Evolutionary conservation across 1,284 basidiomycete species (phyloP).

Genomic region (Naganishia liquefaciens): DNA sequence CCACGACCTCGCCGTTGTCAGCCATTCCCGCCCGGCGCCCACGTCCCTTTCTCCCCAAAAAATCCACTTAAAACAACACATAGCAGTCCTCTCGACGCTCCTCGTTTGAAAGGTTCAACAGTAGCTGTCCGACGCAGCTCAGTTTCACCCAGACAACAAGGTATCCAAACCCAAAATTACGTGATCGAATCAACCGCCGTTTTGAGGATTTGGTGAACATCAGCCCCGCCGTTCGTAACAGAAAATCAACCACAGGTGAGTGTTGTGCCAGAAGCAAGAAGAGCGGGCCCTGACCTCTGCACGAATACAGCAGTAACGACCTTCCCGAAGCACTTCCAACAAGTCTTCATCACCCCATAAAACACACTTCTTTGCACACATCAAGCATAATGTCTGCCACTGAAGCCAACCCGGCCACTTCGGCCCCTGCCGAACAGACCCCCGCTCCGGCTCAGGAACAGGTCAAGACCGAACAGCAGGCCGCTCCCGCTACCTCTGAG

Average conservation of each 20-base stretch:
- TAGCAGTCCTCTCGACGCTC: conserved; percentile 12
- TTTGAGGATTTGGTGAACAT: conserved; percentile 29
- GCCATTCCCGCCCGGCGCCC: conserved; percentile 1
- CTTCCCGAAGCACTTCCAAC: conserved; percentile 27
- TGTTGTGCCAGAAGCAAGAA: not conserved
- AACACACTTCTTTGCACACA: conserved; percentile 23
- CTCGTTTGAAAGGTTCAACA: conserved; percentile 30
- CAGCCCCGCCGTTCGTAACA: conserved; percentile 30
- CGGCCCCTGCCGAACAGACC: conserved; percentile 18
- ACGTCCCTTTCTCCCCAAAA: conserved; percentile 17
- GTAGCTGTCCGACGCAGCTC: conserved; percentile 27
- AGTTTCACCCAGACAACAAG: conserved; percentile 27
- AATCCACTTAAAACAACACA: conserved; percentile 26
- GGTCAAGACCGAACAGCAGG: conserved; percentile 22
- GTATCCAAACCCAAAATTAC: conserved; percentile 24
- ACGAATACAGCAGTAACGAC: conserved; percentile 4
- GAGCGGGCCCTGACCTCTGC: not conserved
- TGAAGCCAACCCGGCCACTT: conserved; percentile 24
- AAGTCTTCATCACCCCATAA: conserved; percentile 28
- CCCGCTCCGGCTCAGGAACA: conserved; percentile 28
- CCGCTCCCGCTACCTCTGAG: conserved; percentile 40
- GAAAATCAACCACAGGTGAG: conserved; percentile 27
- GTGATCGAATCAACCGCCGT: conserved; percentile 28
- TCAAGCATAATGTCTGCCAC: conserved; percentile 31
- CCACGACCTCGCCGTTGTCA: conserved; percentile 5